Evolutionary conservation across 2,329 filamentous ascomycete genomes (phyloP).

Genomic region (Paramyrothecium sp.): DNA sequence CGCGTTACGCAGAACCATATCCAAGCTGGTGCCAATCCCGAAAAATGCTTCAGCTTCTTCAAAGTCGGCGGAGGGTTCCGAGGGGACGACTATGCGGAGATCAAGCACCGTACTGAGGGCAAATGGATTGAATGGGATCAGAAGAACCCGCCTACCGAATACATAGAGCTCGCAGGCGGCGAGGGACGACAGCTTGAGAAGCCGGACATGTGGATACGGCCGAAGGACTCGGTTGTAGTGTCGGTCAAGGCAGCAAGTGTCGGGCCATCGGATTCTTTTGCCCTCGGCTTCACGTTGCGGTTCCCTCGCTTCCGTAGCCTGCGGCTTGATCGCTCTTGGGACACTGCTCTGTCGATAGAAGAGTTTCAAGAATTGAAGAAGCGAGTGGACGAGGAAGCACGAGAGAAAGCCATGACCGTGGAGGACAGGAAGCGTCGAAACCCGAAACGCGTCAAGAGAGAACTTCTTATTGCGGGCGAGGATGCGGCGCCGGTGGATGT

Average conservation of each 20-base stretch:
- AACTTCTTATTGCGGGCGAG: conserved; percentile 71
- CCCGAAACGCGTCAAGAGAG: conserved; percentile 63
- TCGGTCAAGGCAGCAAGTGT: conserved; percentile 86
- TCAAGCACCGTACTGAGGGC: conserved; percentile 80
- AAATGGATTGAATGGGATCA: conserved; percentile 89
- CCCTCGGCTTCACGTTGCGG: conserved; percentile 72
- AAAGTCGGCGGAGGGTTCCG: conserved; percentile 95
- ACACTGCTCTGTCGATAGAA: conserved; percentile 71
- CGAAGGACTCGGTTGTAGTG: conserved; percentile 82
- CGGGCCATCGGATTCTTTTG: conserved; percentile 73
- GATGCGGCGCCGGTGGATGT: conserved; percentile 45
- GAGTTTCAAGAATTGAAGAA: conserved; percentile 73
- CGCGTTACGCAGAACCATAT: conserved; percentile 70
- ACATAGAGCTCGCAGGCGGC: conserved; percentile 79
- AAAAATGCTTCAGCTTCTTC: conserved; percentile 91
- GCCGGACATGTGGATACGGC: conserved; percentile 92
- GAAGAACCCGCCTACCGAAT: conserved; percentile 71
- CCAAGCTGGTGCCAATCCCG: conserved; percentile 55
- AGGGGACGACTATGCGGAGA: conserved; percentile 78
- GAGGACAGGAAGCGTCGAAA: conserved; percentile 59
- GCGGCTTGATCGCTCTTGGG: conserved; percentile 82
- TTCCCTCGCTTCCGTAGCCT: conserved; percentile 88
- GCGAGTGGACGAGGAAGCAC: conserved; percentile 66
- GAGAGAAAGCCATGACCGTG: conserved; percentile 75
- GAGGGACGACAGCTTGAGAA: conserved; percentile 68